Conservation (phyloP, 495 filamentous ascomycete species). For the Hypoxylon crocopeplum region DNA sequence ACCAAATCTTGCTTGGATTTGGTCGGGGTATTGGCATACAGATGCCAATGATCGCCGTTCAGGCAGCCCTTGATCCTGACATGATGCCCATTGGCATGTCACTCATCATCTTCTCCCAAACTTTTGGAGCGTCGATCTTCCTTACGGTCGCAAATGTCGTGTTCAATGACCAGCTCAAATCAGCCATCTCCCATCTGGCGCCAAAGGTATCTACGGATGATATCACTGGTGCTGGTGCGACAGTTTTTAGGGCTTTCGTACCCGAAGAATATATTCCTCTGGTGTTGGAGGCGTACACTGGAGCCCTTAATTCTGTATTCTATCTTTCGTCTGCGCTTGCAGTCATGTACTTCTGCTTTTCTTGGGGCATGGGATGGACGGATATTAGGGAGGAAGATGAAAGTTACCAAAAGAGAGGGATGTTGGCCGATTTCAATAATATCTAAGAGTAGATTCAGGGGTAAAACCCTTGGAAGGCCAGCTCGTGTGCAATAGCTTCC, state of each 20-base stretch:
- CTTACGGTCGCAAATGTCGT: conserved; percentile 45
- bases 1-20: conserved; percentile 54
- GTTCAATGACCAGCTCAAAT: conserved; percentile 44
- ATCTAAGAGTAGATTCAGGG: too few relatives aligned
- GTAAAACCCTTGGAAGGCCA: too few relatives aligned
- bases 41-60: conserved; percentile 52
- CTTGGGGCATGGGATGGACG: too few relatives aligned
- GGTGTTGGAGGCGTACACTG: too few relatives aligned
- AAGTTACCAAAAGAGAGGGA: too few relatives aligned
- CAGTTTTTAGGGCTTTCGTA: background rate
- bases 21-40: conserved; percentile 50
- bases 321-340: too few relatives aligned
- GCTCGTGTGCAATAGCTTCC: too few relatives aligned
- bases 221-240: conserved; percentile 48
- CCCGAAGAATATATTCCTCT: too few relatives aligned
- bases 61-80: conserved; percentile 45
- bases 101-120: conserved; percentile 51
- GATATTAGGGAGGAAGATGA: too few relatives aligned
- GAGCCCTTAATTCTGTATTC: too few relatives aligned
- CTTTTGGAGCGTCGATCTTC: conserved; percentile 48
- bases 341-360: too few relatives aligned
- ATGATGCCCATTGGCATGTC: conserved; percentile 55
- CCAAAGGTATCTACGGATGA: conserved; percentile 28
- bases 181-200: conserved; percentile 28
- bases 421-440: too few relatives aligned